Conservation (phyloP, 139 green algal genomes). For the Diplosphaera chodatii region DNA sequence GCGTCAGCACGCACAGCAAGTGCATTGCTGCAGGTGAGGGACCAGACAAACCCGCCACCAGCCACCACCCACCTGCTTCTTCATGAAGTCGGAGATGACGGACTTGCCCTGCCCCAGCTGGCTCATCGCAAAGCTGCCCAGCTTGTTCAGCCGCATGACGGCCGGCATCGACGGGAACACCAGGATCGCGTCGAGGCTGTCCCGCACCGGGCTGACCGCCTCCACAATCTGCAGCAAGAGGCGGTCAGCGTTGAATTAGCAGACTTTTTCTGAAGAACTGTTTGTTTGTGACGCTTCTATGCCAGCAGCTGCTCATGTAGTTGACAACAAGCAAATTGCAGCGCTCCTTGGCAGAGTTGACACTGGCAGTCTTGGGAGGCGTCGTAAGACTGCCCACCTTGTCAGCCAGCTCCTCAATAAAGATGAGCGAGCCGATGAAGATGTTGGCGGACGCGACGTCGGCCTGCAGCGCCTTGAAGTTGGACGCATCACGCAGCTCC, state of each 20-base stretch:
- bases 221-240: constrained; percentile 68
- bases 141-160: constrained; percentile 99
- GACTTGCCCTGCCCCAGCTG: constrained; percentile 94
- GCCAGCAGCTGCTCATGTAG: no score
- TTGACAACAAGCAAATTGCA: no score
- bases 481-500: constrained; percentile 86
- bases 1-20: no score
- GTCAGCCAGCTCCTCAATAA: constrained; percentile 98
- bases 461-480: constrained; percentile 84
- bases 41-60: no score
- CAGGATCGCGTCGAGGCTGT: constrained; percentile 90
- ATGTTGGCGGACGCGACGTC: constrained; percentile 89
- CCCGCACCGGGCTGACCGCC: constrained; percentile 69
- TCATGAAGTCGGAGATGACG: constrained; percentile 95
- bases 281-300: no score
- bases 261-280: no score
- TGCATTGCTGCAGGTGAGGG: no score
- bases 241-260: no score
- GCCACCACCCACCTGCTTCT: constrained; percentile 27
- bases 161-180: constrained; percentile 99
- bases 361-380: no score
- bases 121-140: constrained; percentile 94
- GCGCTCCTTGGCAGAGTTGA: no score
- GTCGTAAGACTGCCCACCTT: constrained; percentile 71
- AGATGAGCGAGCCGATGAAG: constrained; percentile 99